Percentiles rank a stretch among this genome's conserved stretches.
Evolutionary conservation across 257 asterid genomes (phyloP).

Genomic region (Coffea canephora): DNA sequence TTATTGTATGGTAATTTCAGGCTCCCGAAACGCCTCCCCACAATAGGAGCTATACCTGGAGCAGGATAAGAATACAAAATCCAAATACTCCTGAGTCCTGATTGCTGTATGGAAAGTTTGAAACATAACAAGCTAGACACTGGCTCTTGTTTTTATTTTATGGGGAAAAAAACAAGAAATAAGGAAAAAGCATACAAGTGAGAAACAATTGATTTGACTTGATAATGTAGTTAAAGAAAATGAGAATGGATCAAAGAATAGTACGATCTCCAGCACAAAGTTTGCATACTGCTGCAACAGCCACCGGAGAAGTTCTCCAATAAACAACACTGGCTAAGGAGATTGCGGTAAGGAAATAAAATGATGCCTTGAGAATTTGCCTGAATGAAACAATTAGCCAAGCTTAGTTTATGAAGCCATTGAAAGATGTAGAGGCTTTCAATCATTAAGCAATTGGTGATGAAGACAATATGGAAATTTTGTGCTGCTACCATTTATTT

Average conservation of each 20-base stretch:
- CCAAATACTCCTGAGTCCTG: not conserved
- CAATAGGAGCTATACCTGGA: slow-evolving; percentile 78
- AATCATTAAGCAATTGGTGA: no score
- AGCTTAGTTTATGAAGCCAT: not conserved
- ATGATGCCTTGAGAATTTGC: slow-evolving; percentile 89
- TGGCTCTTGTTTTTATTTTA: not conserved
- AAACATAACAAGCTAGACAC: not conserved
- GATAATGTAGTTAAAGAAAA: not conserved
- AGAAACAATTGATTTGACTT: not conserved
- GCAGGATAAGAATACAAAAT: not conserved
- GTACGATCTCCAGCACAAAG: slow-evolving; percentile 74
- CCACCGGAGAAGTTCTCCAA: slow-evolving; percentile 90
- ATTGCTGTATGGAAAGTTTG: not conserved
- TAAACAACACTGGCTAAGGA: slow-evolving; percentile 67
- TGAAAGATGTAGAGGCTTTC: no score
- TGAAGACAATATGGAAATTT: no score
- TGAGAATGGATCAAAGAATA: not conserved
- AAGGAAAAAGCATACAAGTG: no score
- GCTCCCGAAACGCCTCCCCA: slow-evolving; percentile 79
- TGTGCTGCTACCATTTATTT: no score
- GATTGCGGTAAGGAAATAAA: slow-evolving; percentile 32
- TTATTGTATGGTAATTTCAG: slow-evolving; percentile 75
- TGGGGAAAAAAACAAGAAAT: not conserved
- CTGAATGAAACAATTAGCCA: slow-evolving; percentile 34
- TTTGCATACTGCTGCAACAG: slow-evolving; percentile 78